Evolutionary conservation across 2,329 filamentous ascomycete genomes (phyloP), one percentile per base, ranked within the genome.

Genomic region (Cadophora gregata): DNA sequence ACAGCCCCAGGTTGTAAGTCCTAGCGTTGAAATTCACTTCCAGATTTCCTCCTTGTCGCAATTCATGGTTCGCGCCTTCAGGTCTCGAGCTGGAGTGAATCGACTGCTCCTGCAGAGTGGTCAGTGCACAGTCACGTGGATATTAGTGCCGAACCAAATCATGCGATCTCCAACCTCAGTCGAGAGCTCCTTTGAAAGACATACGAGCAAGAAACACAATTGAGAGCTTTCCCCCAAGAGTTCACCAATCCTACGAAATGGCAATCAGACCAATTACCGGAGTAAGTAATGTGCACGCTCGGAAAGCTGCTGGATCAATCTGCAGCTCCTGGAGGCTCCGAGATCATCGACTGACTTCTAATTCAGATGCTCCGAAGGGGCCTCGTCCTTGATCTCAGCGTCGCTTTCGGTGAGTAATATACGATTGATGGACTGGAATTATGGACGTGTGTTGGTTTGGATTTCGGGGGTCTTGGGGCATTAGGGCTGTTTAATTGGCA

Each of bases 361-460:
- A 53, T 69, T 25, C 75, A 87, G 85, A 86, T 86, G 84, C 84
- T 87, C 80, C 83, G 84, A 75, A 80, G 84, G 77, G 80, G 82
- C 77, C 79, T 86, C 71, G 84, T 87, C 75, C 82, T 87, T 76
- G 85, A 87, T 76, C 80, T 87, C 74, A 83, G 83, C 71, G 81
- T 86, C 76, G 83, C 84, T 69, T 79, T 85, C 75, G 85, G 85
- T 86, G 79, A 74, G 84, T 75, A 21, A 63, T 9, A 50, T 12
- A 36, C 31, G n/a, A 3, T 31, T n/a, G 12, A 21, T 27, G 4
- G 29, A 48, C 21, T 36, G 27, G 21, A 47, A 1, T 8, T 24
- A 47, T 2, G 10, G 24, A n/a, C n/a, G 25, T 21, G 31, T 38
- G 25, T 21, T 21, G 24, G 55, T 10, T 33, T 65, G 38, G 48